Conservation (phyloP, 495 filamentous ascomycete species). For the Hypoxylon crocopeplum region DNA sequence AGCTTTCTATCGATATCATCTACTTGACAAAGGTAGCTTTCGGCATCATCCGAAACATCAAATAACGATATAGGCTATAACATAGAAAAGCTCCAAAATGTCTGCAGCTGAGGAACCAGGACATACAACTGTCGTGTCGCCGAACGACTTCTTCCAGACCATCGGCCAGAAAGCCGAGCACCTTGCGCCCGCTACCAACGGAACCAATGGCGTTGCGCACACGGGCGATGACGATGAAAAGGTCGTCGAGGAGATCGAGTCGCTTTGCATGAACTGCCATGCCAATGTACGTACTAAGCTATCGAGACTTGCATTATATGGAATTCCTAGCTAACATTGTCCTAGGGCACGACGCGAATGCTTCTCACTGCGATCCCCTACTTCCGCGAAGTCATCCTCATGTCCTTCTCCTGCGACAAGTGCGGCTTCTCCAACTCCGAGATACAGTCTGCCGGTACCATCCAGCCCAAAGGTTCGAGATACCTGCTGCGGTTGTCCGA, state of each 20-base stretch:
- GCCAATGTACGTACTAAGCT: constrained; percentile 69
- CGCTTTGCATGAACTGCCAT: constrained; percentile 66
- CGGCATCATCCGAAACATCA: no score
- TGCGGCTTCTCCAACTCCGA: constrained; percentile 90
- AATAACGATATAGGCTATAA: background rate
- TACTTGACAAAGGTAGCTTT: no score
- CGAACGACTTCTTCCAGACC: constrained; percentile 57
- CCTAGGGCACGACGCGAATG: constrained; percentile 81
- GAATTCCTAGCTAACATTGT: constrained; percentile 6
- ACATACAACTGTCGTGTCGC: constrained; percentile 14
- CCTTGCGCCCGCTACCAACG: constrained; percentile 47
- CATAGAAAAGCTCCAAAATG: constrained; percentile 7
- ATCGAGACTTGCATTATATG: background rate
- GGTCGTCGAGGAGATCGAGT: constrained; percentile 66
- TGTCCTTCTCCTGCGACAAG: constrained; percentile 91
- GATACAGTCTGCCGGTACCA: constrained; percentile 86
- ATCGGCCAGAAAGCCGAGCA: constrained; percentile 62
- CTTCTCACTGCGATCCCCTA: constrained; percentile 90
- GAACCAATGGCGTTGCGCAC: constrained; percentile 30
- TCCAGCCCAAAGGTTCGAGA: constrained; percentile 85
- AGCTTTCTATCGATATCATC: background rate
- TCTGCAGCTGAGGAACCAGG: constrained; percentile 16
- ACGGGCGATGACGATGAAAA: constrained; percentile 57
- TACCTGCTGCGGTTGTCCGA: constrained; percentile 76
- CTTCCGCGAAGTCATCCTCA: constrained; percentile 95